Evolutionary conservation across 768 basidiomycete species (phyloP).

Genomic region (Russula foetens): DNA sequence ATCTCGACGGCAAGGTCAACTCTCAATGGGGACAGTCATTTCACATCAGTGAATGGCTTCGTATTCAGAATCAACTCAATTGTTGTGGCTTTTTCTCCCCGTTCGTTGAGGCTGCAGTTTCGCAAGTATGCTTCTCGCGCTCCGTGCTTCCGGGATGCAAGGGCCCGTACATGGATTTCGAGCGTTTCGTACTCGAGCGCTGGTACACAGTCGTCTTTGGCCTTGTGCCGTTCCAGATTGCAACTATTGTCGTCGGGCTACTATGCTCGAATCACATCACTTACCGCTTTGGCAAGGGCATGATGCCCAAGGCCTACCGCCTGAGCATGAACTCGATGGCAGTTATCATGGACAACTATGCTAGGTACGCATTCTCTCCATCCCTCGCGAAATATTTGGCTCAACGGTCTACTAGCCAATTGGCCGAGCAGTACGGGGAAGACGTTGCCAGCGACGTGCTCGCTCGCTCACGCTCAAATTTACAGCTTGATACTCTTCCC

Average conservation of each 20-base stretch:
- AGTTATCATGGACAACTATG: conserved; percentile 79
- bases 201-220: conserved; percentile 65
- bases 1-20: conserved; percentile 77
- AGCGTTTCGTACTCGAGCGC: conserved; percentile 42
- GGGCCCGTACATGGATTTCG: conserved; percentile 47
- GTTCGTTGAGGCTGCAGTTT: conserved; percentile 71
- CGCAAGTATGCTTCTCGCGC: conserved; percentile 66
- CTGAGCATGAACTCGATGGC: conserved; percentile 69
- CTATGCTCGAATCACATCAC: conserved; percentile 80
- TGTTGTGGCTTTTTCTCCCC: conserved; percentile 81
- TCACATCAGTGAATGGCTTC: conserved; percentile 49
- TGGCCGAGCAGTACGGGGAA: conserved; percentile 65
- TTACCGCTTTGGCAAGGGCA: conserved; percentile 80
- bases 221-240: conserved; percentile 60
- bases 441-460: conserved; percentile 54
- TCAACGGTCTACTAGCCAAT: conserved; percentile 38
- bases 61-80: conserved; percentile 64
- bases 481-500: conserved; percentile 32
- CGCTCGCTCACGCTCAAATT: conserved; percentile 47
- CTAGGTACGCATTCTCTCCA: conserved; percentile 40
- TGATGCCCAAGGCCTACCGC: conserved; percentile 80
- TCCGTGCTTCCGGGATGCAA: conserved; percentile 71
- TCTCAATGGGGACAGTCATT: conserved; percentile 65
- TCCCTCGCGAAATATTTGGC: not conserved
- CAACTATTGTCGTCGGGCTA: conserved; percentile 52